Evolutionary conservation across 2,329 filamentous ascomycete genomes (phyloP), one percentile per base, ranked within the genome.

Genomic region (Nothopassalora personata): DNA sequence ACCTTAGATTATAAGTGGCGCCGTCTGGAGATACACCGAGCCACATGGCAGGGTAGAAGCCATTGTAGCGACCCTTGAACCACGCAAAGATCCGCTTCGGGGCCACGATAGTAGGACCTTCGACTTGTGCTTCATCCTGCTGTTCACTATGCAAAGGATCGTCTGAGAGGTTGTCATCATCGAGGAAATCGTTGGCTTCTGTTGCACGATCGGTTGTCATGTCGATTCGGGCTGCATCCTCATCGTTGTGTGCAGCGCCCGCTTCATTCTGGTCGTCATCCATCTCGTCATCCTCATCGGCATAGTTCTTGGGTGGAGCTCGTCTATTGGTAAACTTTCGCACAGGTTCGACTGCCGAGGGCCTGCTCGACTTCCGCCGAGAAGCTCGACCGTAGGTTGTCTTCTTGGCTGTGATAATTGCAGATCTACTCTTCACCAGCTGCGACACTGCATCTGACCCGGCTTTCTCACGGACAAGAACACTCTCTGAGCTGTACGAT

Each of bases 21-120:
- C 67, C 66, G 53, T 77, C 73, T 0, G 74, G 69, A 19, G 78
- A 73, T 15, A 71, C 73, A 2, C 79, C 80, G 34, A 85, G 69
- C 64, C 80, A 86, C n/a, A 79, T 83, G 8, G 81, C 84, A 51
- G 84, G 83, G 67, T 84, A 85, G 67, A 81, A 86, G n/a, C 74
- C 76, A 55, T 78, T 77, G 47, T 53, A 66, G 51, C 75, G 79
- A n/a, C 75, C 75, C 63, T 79, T 83, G 78, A 84, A 87, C 30
- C 77, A 75, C 7, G 84, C 83, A 61, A 86, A 77, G 0, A 86
- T 78, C 60, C 84, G 78, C 56, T 81, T 80, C 5, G 79, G 78
- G 11, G 64, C 65, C 11, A 54, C 34, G 31, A 45, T 10, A 13
- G n/a, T 51, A 0, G 34, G 39, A 27, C 30, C 51, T 1, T 27